Evolutionary conservation across 495 filamentous ascomycete genomes (phyloP).

Genomic region (Corynascus novoguineensis): DNA sequence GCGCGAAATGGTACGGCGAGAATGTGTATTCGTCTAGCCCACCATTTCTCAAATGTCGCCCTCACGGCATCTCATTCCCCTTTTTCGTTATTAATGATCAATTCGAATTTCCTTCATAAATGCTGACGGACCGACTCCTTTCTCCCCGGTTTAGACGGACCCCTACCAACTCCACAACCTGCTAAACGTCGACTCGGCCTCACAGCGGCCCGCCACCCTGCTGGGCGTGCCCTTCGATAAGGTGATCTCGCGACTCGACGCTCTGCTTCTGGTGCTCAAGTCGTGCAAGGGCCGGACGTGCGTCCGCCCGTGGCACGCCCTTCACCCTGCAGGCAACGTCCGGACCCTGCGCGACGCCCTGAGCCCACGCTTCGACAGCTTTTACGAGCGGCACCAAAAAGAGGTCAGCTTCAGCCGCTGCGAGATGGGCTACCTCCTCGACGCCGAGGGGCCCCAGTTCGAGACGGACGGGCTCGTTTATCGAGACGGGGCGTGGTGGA

Average conservation of each 20-base stretch:
- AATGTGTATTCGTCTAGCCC: too few relatives aligned
- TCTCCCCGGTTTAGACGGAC: constrained; percentile 42
- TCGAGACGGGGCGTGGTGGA: constrained; percentile 24
- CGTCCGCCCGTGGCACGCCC: constrained; percentile 52
- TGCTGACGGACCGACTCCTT: background rate
- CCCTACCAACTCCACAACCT: constrained; percentile 58
- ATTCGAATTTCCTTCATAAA: too few relatives aligned
- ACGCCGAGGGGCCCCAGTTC: constrained; percentile 57
- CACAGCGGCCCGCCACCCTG: constrained; percentile 21
- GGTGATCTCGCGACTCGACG: constrained; percentile 50
- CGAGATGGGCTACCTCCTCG: constrained; percentile 55
- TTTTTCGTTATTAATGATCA: too few relatives aligned
- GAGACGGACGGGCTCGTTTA: constrained; percentile 28
- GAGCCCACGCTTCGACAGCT: constrained; percentile 46
- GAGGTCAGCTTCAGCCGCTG: constrained; percentile 52
- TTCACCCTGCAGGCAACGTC: constrained; percentile 50
- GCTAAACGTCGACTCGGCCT: constrained; percentile 33
- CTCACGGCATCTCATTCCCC: too few relatives aligned
- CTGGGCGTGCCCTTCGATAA: constrained; percentile 43
- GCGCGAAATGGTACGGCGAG: too few relatives aligned
- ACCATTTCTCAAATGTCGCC: too few relatives aligned
- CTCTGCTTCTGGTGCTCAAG: constrained; percentile 59
- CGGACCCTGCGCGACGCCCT: constrained; percentile 43
- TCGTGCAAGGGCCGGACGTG: constrained; percentile 56
- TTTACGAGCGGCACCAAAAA: constrained; percentile 47